Percentiles rank a stretch among this genome's conserved stretches.
Conservation (phyloP, 176 grass and related monocot species). For the Carex parvula region DNA sequence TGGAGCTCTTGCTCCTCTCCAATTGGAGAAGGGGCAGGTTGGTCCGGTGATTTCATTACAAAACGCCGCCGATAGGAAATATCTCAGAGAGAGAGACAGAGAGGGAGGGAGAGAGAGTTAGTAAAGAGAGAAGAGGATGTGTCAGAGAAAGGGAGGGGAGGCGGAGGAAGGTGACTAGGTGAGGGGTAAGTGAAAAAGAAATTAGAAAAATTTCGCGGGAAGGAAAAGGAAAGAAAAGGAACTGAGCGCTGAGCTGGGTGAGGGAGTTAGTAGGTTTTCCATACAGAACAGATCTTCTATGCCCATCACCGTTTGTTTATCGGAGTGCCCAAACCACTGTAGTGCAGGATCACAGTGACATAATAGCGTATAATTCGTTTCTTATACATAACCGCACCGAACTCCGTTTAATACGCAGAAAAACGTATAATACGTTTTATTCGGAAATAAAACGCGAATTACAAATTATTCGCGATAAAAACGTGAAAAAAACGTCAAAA, state of each 20-base stretch:
- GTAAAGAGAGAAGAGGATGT: not conserved
- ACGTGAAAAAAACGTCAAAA: too few species aligned
- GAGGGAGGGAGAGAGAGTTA: not conserved
- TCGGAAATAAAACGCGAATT: too few species aligned
- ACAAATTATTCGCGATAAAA: too few species aligned
- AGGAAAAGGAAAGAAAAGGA: constrained; percentile 11
- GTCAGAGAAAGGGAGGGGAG: not conserved
- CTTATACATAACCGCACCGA: too few species aligned
- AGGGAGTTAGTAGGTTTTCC: constrained; percentile 3
- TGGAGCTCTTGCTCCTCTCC: constrained; percentile 19
- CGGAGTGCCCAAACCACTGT: not conserved
- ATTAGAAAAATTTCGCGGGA: constrained; percentile 28
- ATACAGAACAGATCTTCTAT: not conserved
- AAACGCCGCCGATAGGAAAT: not conserved
- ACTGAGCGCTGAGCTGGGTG: constrained; percentile 15
- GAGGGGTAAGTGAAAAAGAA: not conserved
- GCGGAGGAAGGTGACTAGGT: not conserved
- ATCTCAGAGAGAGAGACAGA: not conserved
- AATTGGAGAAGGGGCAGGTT: not conserved
- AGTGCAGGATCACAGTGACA: not conserved
- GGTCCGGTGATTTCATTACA: constrained; percentile 16
- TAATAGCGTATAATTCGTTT: too few species aligned
- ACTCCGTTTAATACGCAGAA: too few species aligned
- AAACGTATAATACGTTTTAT: too few species aligned
- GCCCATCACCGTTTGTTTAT: not conserved